phyloP scores from a whole-genome alignment of 306 rosid genomes.

The Trifolium subterraneum region DNA sequence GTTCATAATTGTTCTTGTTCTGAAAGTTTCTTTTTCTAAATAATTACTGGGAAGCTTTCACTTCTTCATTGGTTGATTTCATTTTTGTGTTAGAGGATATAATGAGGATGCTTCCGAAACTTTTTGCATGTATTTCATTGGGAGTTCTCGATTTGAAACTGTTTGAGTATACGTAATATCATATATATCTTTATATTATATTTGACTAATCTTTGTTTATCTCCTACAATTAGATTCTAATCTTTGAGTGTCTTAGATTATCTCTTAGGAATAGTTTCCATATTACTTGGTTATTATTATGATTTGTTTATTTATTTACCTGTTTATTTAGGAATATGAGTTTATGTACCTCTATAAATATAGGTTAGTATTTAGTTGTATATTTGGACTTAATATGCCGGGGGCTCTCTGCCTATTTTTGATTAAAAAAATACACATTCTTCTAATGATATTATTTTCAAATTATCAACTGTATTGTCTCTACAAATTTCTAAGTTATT shows the following conservation, averaged over 20 bases:
- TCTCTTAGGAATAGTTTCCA: not conserved
- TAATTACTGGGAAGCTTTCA: slow-evolving; percentile 1
- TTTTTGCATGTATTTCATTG: no score
- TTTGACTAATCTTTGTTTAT: no score
- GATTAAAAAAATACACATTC: not conserved
- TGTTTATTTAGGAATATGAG: not conserved
- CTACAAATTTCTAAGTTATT: slow-evolving; percentile 48
- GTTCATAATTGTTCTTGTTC: slow-evolving; percentile 8
- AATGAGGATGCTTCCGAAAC: no score
- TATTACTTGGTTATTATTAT: not conserved
- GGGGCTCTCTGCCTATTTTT: slow-evolving; percentile 33
- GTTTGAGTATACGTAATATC: no score
- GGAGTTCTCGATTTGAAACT: no score
- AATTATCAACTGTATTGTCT: slow-evolving; percentile 9
- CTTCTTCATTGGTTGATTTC: slow-evolving; percentile 31
- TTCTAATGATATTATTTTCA: not conserved
- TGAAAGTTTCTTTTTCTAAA: slow-evolving; percentile 6
- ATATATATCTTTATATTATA: no score
- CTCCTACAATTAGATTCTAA: no score
- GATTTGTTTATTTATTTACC: not conserved
- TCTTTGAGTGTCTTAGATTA: not conserved
- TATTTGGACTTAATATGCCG: slow-evolving; percentile 3
- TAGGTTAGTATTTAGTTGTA: not conserved
- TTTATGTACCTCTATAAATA: not conserved
- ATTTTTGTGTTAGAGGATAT: not conserved